Percentiles rank a stretch among this genome's conserved stretches.
phyloP scores from a whole-genome alignment of 2,329 filamentous ascomycete species.

The Plectosphaerella plurivora region DNA sequence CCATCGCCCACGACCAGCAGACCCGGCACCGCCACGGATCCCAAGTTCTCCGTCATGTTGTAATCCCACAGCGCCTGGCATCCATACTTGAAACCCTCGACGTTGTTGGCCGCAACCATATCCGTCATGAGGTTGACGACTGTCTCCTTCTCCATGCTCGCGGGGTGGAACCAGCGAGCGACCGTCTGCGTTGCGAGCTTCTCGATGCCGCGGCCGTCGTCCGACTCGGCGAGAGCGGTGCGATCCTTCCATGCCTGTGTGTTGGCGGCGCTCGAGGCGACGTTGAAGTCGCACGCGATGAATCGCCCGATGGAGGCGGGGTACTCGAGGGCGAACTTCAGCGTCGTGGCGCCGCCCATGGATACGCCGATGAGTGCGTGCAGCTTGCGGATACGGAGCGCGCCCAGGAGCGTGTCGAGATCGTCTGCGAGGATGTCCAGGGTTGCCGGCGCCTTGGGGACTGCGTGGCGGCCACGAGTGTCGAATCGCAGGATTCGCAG shows the following conservation, averaged over 20 bases:
- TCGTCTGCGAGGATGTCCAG: conserved; percentile 67
- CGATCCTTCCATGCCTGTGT: conserved; percentile 76
- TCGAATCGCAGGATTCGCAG: conserved; percentile 76
- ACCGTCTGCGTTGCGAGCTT: conserved; percentile 68
- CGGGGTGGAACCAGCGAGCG: conserved; percentile 71
- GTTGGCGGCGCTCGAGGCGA: conserved; percentile 67
- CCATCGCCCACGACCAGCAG: conserved; percentile 68
- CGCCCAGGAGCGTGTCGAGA: conserved; percentile 59
- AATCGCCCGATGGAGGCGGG: conserved; percentile 56
- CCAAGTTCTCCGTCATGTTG: conserved; percentile 57
- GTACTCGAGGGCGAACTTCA: conserved; percentile 67
- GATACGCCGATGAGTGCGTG: conserved; percentile 71
- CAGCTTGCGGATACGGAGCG: conserved; percentile 63
- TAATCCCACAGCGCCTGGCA: conserved; percentile 71
- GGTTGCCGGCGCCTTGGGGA: conserved; percentile 46
- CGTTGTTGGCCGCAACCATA: conserved; percentile 65
- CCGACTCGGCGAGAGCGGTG: conserved; percentile 59
- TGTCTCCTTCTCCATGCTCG: conserved; percentile 38
- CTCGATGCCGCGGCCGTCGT: conserved; percentile 53
- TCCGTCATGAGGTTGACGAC: conserved; percentile 54
- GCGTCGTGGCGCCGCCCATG: conserved; percentile 73
- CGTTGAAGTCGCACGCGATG: conserved; percentile 76
- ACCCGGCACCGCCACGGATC: conserved; percentile 49
- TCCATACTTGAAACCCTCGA: conserved; percentile 64
- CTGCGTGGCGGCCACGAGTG: conserved; percentile 61